phyloP scores from a whole-genome alignment of 805 yeast species.

The Yamadazyma paraphyllophila region DNA sequence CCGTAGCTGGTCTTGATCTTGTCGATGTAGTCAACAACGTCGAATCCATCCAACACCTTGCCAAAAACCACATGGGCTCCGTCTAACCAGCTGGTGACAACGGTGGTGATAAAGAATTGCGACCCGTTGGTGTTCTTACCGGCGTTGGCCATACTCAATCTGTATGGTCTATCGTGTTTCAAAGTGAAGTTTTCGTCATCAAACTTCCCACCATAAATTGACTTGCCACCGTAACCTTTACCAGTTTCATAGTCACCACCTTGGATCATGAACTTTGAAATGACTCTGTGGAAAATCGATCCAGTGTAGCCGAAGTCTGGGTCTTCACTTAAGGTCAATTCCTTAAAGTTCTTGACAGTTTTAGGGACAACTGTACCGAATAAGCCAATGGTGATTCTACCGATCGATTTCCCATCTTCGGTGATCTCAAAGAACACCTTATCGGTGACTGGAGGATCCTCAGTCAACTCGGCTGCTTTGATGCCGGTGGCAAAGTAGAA shows the following conservation, averaged over 20 bases:
- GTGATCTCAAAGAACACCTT: slow-evolving; percentile 83
- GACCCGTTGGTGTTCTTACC: slow-evolving; percentile 99
- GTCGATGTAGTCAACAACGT: slow-evolving; percentile 75
- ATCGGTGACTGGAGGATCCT: slow-evolving; percentile 62
- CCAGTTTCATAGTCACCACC: slow-evolving; percentile 51
- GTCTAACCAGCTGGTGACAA: slow-evolving; percentile 86
- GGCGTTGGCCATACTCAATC: slow-evolving; percentile 95
- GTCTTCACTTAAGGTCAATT: slow-evolving; percentile 64
- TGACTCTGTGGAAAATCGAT: slow-evolving; percentile 47
- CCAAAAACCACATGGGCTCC: slow-evolving; percentile 97
- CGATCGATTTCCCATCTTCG: slow-evolving; percentile 75
- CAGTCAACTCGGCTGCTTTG: slow-evolving; percentile 18
- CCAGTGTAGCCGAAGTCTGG: slow-evolving; percentile 43
- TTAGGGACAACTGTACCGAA: slow-evolving; percentile 91
- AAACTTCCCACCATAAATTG: slow-evolving; percentile 67
- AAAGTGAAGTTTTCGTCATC: slow-evolving; percentile 72
- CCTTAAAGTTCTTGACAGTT: slow-evolving; percentile 95
- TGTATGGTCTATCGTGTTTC: slow-evolving; percentile 77
- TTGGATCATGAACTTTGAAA: slow-evolving; percentile 48
- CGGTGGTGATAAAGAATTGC: slow-evolving; percentile 95
- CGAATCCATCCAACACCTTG: slow-evolving; percentile 85
- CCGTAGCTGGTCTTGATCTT: slow-evolving; percentile 58
- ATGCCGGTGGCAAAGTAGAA: slow-evolving; percentile 10
- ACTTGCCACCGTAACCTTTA: slow-evolving; percentile 46
- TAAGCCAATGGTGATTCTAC: slow-evolving; percentile 83